Percentiles rank a stretch among this genome's conserved stretches.
These are phyloP conservation scores for Senecio squalidus DNA, from an alignment of 140 eudicot species.

Conservation along the genomic window DNA sequence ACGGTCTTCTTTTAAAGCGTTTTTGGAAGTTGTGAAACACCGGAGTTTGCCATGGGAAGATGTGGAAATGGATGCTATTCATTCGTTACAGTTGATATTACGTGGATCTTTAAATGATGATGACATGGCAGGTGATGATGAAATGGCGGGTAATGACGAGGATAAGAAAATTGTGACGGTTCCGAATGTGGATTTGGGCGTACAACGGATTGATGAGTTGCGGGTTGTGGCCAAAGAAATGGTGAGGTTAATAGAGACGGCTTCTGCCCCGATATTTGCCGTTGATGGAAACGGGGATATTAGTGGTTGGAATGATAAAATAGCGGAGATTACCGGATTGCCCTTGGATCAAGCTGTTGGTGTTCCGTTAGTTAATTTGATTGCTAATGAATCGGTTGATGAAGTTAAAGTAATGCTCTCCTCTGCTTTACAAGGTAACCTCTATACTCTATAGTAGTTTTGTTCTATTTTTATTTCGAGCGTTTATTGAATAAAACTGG, in stretches of 20 bases:
- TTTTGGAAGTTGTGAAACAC: conserved; percentile 59
- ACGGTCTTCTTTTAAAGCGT: conserved; percentile 62
- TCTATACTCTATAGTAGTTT: neutral
- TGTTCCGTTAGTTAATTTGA: conserved; percentile 37
- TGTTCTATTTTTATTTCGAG: neutral
- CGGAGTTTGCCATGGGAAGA: conserved; percentile 75
- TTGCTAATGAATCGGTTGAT: conserved; percentile 43
- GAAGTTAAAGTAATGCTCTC: conserved; percentile 45
- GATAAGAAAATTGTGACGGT: conserved; percentile 48
- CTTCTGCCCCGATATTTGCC: conserved; percentile 60
- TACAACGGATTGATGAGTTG: conserved; percentile 46
- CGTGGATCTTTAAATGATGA: conserved; percentile 48
- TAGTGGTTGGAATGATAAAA: conserved; percentile 63
- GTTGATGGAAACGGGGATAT: conserved; percentile 50
- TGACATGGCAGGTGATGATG: neutral
- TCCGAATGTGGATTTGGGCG: conserved; percentile 31
- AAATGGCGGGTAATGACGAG: conserved; percentile 27
- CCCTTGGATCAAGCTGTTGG: conserved; percentile 47
- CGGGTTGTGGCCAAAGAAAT: conserved; percentile 55
- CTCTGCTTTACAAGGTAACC: conserved; percentile 53
- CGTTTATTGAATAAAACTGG: too few species aligned
- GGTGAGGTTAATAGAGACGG: conserved; percentile 70
- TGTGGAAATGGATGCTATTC: conserved; percentile 73
- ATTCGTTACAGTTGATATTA: conserved; percentile 56
- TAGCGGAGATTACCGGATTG: conserved; percentile 57